These are phyloP conservation scores for Tetrahymena thermophila DNA, from an alignment of 73 alveolate species.

Conservation along the genomic window DNA sequence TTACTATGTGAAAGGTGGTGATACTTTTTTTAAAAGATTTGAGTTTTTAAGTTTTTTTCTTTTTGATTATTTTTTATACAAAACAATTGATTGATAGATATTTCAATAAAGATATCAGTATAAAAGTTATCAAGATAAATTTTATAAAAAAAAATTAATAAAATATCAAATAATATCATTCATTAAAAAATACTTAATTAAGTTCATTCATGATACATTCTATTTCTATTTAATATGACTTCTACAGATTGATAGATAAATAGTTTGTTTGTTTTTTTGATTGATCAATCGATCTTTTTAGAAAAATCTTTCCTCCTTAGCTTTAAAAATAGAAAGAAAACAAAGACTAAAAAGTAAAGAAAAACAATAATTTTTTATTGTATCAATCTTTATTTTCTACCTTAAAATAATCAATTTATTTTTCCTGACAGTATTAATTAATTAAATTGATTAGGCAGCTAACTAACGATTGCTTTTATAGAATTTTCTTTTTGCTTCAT, in stretches of 20 bases:
- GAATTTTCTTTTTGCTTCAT: not conserved
- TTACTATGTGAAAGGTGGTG: not conserved
- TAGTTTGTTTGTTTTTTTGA: no score
- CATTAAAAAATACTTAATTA: no score
- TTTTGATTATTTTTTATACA: no score
- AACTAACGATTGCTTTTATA: not conserved
- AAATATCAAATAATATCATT: no score
- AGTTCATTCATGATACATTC: not conserved
- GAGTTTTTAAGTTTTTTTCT: not conserved
- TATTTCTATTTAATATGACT: not conserved
- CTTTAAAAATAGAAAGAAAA: not conserved
- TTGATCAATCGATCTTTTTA: not conserved
- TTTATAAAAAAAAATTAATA: no score
- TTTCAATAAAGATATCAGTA: not conserved
- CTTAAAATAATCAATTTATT: not conserved
- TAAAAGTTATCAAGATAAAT: not conserved
- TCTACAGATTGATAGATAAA: not conserved
- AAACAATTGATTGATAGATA: no score
- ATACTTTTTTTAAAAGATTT: not conserved
- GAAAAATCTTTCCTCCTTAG: not conserved
- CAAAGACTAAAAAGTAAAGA: not conserved
- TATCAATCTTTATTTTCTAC: not conserved
- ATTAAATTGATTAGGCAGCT: not conserved
- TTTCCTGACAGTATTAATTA: not conserved
- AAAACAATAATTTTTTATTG: not conserved